phyloP scores from a whole-genome alignment of 768 basidiomycete species.

The Hypholoma sublateritium region DNA sequence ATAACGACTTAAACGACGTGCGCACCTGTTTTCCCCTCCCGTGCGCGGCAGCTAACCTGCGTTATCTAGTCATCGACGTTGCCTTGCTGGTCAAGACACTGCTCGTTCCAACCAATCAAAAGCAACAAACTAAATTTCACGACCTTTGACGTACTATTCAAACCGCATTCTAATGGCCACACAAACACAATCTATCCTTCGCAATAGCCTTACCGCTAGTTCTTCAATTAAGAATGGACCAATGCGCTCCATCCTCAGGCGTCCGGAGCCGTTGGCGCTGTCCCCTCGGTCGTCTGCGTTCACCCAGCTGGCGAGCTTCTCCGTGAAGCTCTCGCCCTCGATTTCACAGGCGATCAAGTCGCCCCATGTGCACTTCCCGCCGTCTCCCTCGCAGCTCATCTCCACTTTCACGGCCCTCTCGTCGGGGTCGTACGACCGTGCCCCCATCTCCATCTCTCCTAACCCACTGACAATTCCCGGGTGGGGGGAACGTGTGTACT shows the following conservation, averaged over 20 bases:
- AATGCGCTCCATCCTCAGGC: constrained; percentile 39
- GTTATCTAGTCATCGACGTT: constrained; percentile 25
- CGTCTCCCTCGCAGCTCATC: constrained; percentile 51
- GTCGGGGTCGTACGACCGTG: constrained; percentile 60
- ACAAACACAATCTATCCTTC: constrained; percentile 31
- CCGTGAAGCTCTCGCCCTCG: constrained; percentile 29
- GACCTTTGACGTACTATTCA: constrained; percentile 9
- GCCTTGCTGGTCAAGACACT: constrained; percentile 50
- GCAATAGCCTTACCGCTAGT: constrained; percentile 33
- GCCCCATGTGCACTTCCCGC: constrained; percentile 66
- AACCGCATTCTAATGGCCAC: constrained; percentile 33
- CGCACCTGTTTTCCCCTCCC: not conserved
- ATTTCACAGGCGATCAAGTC: constrained; percentile 25
- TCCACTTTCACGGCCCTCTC: constrained; percentile 60
- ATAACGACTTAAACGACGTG: constrained; percentile 22
- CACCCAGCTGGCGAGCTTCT: constrained; percentile 25
- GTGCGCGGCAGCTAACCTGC: constrained; percentile 1
- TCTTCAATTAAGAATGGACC: constrained; percentile 24
- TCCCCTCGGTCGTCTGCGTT: constrained; percentile 28
- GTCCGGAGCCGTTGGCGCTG: constrained; percentile 36
- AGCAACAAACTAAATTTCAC: constrained; percentile 16
- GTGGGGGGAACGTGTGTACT: constrained; percentile 50
- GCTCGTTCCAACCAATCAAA: constrained; percentile 31
- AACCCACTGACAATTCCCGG: constrained; percentile 54
- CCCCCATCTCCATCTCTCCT: constrained; percentile 58